Conservation (phyloP, 768 basidiomycete species). For the Macrocybe gigantea region DNA sequence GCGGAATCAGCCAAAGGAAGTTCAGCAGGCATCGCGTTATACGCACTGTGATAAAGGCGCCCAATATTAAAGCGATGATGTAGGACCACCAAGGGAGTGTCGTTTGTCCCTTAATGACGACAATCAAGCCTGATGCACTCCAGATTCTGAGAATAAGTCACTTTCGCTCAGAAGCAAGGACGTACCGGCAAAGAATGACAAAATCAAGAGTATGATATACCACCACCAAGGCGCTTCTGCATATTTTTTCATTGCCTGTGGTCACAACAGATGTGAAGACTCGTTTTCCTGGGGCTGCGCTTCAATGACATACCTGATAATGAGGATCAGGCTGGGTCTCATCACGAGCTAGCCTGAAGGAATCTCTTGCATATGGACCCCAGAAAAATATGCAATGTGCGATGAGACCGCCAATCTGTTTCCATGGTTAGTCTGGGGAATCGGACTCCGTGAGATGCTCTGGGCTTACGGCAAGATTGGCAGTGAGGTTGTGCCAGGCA, state of each 20-base stretch:
- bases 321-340: slow-evolving; percentile 52
- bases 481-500: slow-evolving; percentile 42
- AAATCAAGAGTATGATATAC: slow-evolving; percentile 42
- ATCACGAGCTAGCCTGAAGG: slow-evolving; percentile 41
- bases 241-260: slow-evolving; percentile 51
- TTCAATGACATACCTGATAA: slow-evolving; percentile 31
- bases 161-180: neutral
- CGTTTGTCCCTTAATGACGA: slow-evolving; percentile 51
- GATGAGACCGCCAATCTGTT: slow-evolving; percentile 54
- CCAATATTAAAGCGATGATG: slow-evolving; percentile 48
- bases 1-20: neutral
- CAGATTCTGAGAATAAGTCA: neutral
- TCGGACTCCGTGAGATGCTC: neutral
- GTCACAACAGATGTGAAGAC: neutral
- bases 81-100: slow-evolving; percentile 62
- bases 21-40: neutral
- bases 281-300: neutral
- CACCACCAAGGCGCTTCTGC: slow-evolving; percentile 58
- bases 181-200: slow-evolving; percentile 53
- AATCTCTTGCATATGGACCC: slow-evolving; percentile 42
- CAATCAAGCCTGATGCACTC: slow-evolving; percentile 38
- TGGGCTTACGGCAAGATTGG: slow-evolving; percentile 38
- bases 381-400: slow-evolving; percentile 54
- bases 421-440: neutral
- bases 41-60: slow-evolving; percentile 34